Evolutionary conservation across 345 rosid species (phyloP), one percentile per base, ranked within the genome.

Genomic region (Acer campestre): DNA sequence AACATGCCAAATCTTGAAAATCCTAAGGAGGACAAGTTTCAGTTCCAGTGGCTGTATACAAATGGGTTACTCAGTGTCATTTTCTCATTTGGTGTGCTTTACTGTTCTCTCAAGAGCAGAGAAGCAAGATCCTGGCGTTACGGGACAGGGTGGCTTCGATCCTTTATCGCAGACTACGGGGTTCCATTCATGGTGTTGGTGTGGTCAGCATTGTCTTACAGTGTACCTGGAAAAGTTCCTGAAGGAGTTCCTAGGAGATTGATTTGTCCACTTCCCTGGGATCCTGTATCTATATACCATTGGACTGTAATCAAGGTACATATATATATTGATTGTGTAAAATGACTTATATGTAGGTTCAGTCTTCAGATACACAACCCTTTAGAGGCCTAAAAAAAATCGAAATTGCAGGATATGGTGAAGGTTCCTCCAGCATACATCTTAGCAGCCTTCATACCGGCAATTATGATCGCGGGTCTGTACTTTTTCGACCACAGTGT

Each of bases 401-500:
- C 1, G 38, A 35, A 35, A 35, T 61, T 82, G 70, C 92, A 94
- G 98, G 97, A 93, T 73, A 94, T 91, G 97, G 80, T 81, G 62
- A 92, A 84, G 77, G 94, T 94, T 29, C 93, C 98, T 11, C 67
- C 83, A n/a, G 56, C 40, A 76, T 91, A 92, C 83, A 91, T 94
- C 62, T 86, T 93, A 72, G 89, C 89, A 25, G 95, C 95, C 68
- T 49, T 90, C 51, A 80, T 92, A 77, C 97, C 98, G n/a, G 97
- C 88, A 61, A 63, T 89, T 81, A 94, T 93, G 98, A 86, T 94
- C 38, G 97, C 97, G 0, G 98, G 97, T 29, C 85, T 91, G 56
- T 90, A 94, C 86, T 94, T 92, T 85, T 94, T 94, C 13, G 97
- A 93, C 84, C 98, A 94, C 73, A 88, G 94, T 61, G 98, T 91